Base-by-base conservation (phyloP, 805 yeast genomes). In the Yarrowia divulgata region DNA sequence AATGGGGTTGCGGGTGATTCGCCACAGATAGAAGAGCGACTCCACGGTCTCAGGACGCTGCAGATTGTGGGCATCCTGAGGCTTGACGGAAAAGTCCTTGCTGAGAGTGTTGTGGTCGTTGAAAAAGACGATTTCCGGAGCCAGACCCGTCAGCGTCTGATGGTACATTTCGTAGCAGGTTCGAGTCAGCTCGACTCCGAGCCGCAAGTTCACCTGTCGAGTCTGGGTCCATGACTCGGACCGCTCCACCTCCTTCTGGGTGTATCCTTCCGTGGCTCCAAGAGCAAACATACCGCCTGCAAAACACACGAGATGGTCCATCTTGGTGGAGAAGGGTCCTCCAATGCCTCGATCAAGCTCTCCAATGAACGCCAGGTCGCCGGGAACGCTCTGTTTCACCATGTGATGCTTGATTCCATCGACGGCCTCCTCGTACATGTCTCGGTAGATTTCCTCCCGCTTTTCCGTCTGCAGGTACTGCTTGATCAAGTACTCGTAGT, bases 11-110 rank as follows among this genome's bases (percentile, higher is more conserved):
- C 89, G 88, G 0, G 97, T 90, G 72, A 92, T 81, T 73, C 93
- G 86, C 80, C 88, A 93, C 72, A 93, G 80, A 73, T 90, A 85
- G 81, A 89, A 93, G 52, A 93, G 81, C 1, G 96, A 88, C 79
- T 93, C 98, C 1, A 93, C 97, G 1, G 97, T 91, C 78, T 93
- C 98, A 0, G 97, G 97, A 73, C 97, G 84, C 80, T 93, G 98
- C 71, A 93, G 81, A 77, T 92, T 92, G 78, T 93, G 97, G 66
- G 83, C 84, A 77, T 93, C 98, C 16, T 79, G 77, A 8, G 87
- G 88, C 76, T 90, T 90, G 74, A 91, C 88, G 70, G 73, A 77
- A 77, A 91, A 90, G 76, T 91, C 97, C 7, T 78, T 96, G 3
- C 77, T 70, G 29, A 58, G 16, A 13, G 73, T 75, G 2, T 77